phyloP scores from a whole-genome alignment of 371 early-diverging fungal genomes.

The Actinomucor elegans region DNA sequence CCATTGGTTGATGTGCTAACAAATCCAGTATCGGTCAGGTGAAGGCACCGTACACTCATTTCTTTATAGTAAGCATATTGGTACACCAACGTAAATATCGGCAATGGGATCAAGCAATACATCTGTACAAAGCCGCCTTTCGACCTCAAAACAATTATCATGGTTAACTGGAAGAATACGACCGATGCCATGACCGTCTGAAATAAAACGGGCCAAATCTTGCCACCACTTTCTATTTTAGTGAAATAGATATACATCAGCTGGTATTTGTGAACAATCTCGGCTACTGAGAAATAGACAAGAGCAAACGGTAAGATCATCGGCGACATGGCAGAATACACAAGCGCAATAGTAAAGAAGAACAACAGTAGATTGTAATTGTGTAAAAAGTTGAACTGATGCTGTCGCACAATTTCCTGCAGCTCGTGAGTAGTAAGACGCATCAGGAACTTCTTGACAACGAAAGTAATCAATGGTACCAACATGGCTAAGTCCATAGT shows the following conservation, averaged over 20 bases:
- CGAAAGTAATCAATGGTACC: slow-evolving; percentile 58
- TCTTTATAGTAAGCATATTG: slow-evolving; percentile 52
- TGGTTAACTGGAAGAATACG: slow-evolving; percentile 67
- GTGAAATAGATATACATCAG: slow-evolving; percentile 71
- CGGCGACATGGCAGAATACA: slow-evolving; percentile 79
- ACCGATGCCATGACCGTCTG: slow-evolving; percentile 64
- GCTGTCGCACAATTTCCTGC: slow-evolving; percentile 62
- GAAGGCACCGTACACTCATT: slow-evolving; percentile 28
- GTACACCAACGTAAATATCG: slow-evolving; percentile 55
- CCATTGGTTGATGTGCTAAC: background rate
- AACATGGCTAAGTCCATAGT: slow-evolving; percentile 71
- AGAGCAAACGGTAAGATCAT: slow-evolving; percentile 72
- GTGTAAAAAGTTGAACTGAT: slow-evolving; percentile 69
- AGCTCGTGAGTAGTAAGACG: slow-evolving; percentile 74
- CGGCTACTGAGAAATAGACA: slow-evolving; percentile 67
- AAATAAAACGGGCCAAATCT: slow-evolving; percentile 75
- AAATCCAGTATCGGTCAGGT: slow-evolving; percentile 27
- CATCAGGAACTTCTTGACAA: slow-evolving; percentile 60
- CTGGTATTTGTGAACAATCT: slow-evolving; percentile 75
- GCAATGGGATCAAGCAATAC: slow-evolving; percentile 56
- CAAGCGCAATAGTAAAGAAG: slow-evolving; percentile 74
- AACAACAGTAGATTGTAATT: slow-evolving; percentile 73
- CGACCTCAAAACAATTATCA: slow-evolving; percentile 57
- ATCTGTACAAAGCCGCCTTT: slow-evolving; percentile 44
- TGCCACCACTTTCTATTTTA: slow-evolving; percentile 70